Percentiles rank a stretch among this genome's conserved stretches.
Evolutionary conservation across 2,329 filamentous ascomycete genomes (phyloP).

Genomic region (Alternaria sp.): DNA sequence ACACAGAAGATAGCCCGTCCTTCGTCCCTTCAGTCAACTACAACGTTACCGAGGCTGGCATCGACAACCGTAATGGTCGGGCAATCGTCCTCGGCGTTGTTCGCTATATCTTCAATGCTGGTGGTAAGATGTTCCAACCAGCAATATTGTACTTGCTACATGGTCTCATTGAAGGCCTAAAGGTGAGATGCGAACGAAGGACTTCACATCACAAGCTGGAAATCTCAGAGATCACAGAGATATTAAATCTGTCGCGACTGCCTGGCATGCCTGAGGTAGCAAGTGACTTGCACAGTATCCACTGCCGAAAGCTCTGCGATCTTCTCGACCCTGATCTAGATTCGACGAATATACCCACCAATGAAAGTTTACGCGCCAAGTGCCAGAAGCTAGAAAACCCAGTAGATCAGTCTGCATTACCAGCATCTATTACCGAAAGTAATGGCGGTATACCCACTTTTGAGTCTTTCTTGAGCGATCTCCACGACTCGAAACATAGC

Average conservation of each 20-base stretch:
- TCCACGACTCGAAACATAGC: slow-evolving; percentile 39
- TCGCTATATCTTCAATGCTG: slow-evolving; percentile 45
- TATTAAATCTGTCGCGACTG: slow-evolving; percentile 48
- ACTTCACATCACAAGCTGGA: neutral
- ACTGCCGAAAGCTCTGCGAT: slow-evolving; percentile 38
- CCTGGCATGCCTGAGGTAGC: slow-evolving; percentile 55
- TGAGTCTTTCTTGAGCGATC: slow-evolving; percentile 29
- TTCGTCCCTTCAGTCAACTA: neutral
- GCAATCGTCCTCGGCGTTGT: slow-evolving; percentile 44
- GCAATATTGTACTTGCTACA: slow-evolving; percentile 55
- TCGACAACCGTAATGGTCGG: slow-evolving; percentile 16
- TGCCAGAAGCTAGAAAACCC: slow-evolving; percentile 14
- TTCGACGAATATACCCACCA: slow-evolving; percentile 25
- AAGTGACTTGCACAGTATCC: slow-evolving; percentile 48
- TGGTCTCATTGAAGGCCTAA: slow-evolving; percentile 51
- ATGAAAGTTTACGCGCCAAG: slow-evolving; percentile 22
- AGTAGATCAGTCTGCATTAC: neutral
- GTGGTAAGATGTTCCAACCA: slow-evolving; percentile 51
- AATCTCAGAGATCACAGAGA: slow-evolving; percentile 38
- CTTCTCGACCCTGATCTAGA: slow-evolving; percentile 13
- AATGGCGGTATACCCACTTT: slow-evolving; percentile 18
- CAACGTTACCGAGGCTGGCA: slow-evolving; percentile 5
- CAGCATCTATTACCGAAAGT: neutral
- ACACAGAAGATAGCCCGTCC: slow-evolving; percentile 6
- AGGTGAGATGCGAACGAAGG: neutral